These are phyloP conservation scores for Trichosanthes truncata DNA, from an alignment of 306 rosid genomes.

Conservation along the genomic window DNA sequence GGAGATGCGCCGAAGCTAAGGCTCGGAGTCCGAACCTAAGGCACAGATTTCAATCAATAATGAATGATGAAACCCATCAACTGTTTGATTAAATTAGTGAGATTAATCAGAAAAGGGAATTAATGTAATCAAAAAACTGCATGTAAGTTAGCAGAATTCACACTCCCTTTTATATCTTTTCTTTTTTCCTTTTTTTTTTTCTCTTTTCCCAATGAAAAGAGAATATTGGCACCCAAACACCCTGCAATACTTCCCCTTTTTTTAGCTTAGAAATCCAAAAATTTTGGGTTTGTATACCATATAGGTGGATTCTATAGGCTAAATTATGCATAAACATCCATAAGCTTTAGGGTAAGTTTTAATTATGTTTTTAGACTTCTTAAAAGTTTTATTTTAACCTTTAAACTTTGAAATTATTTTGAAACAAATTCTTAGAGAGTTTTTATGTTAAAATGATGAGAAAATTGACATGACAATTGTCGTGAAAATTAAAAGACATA, in stretches of 20 bases:
- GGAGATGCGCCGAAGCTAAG: constrained; percentile 22
- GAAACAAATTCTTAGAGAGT: too few species aligned
- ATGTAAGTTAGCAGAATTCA: neutral
- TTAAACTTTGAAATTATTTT: too few species aligned
- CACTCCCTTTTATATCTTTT: neutral
- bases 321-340: neutral
- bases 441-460: too few species aligned
- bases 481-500: too few species aligned
- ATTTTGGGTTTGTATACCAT: neutral
- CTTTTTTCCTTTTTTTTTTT: neutral
- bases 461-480: too few species aligned
- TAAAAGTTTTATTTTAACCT: too few species aligned
- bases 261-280: neutral
- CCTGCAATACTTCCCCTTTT: neutral
- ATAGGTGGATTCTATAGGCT: neutral
- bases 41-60: constrained; percentile 16
- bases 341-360: too few species aligned
- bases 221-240: constrained; percentile 3
- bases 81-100: constrained; percentile 11
- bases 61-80: constrained; percentile 20
- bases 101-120: neutral
- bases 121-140: constrained; percentile 1
- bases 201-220: constrained; percentile 5
- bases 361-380: too few species aligned
- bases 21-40: constrained; percentile 15